A percentile compares a stretch with the other conserved stretches of the same genome.
phyloP scores from a whole-genome alignment of 1,284 basidiomycete species.

The Tilletia walkeri region DNA sequence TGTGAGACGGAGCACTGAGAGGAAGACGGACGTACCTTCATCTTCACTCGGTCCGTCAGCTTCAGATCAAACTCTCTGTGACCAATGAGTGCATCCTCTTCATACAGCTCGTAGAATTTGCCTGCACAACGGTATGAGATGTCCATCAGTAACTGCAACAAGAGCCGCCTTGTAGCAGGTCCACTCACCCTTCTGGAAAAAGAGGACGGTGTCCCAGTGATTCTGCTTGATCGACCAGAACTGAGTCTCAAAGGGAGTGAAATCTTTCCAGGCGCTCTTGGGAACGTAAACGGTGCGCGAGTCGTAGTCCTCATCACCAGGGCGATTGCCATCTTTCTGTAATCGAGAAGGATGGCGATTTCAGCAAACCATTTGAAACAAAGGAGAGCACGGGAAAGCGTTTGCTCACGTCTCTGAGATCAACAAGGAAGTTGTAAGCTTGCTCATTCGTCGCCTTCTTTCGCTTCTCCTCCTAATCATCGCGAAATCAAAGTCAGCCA shows the following conservation, averaged over 20 bases:
- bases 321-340: constrained; percentile 72
- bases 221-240: constrained; percentile 55
- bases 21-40: constrained; percentile 63
- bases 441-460: constrained; percentile 78
- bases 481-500: too few species aligned
- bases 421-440: constrained; percentile 76
- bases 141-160: not conserved
- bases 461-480: constrained; percentile 33
- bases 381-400: constrained; percentile 35
- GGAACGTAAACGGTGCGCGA: constrained; percentile 85
- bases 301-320: constrained; percentile 85
- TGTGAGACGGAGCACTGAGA: not conserved
- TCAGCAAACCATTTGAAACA: not conserved
- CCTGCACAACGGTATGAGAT: not conserved
- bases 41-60: constrained; percentile 85
- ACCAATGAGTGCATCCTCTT: constrained; percentile 55
- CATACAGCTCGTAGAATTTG: constrained; percentile 57
- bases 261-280: constrained; percentile 71
- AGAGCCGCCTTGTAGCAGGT: constrained; percentile 35
- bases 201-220: constrained; percentile 67
- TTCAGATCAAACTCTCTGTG: constrained; percentile 57
- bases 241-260: constrained; percentile 88
- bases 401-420: constrained; percentile 68
- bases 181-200: constrained; percentile 85
- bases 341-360: constrained; percentile 14